A percentile compares a stretch with the other conserved stretches of the same genome.
Conservation (phyloP, 179 eudicot species). For the Camellia oleifera region DNA sequence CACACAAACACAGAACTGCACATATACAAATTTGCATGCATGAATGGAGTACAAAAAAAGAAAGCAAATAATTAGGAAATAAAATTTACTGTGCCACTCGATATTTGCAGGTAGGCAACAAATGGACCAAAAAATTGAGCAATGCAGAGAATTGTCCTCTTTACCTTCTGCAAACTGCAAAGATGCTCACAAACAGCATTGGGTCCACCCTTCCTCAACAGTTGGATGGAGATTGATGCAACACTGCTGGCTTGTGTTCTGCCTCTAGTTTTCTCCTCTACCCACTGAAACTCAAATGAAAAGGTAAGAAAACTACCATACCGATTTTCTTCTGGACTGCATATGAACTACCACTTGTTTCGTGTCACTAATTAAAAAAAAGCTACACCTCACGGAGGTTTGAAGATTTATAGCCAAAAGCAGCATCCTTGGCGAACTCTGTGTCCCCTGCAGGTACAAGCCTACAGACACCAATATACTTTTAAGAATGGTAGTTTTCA, state of each 20-base stretch:
- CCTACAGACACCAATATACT: constrained; percentile 37
- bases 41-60: not conserved
- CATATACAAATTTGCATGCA: not conserved
- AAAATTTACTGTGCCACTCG: not conserved
- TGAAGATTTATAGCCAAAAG: constrained; percentile 94
- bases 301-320: constrained; percentile 11
- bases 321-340: not conserved
- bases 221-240: constrained; percentile 76
- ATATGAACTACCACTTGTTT: not conserved
- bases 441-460: constrained; percentile 99
- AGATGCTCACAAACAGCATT: constrained; percentile 85
- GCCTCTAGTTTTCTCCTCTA: constrained; percentile 93
- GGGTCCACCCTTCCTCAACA: constrained; percentile 88
- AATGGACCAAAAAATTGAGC: not conserved
- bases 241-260: constrained; percentile 69
- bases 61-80: not conserved
- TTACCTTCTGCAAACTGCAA: constrained; percentile 79
- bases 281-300: constrained; percentile 61
- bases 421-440: constrained; percentile 94
- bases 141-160: not conserved
- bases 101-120: not conserved
- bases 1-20: not conserved
- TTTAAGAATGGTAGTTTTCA: constrained; percentile 4
- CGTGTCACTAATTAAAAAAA: constrained; percentile 2
- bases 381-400: constrained; percentile 82